A percentile compares a stretch with the other conserved stretches of the same genome.
phyloP scores from a whole-genome alignment of 441 rosid genomes.

The Daphne laureola region DNA sequence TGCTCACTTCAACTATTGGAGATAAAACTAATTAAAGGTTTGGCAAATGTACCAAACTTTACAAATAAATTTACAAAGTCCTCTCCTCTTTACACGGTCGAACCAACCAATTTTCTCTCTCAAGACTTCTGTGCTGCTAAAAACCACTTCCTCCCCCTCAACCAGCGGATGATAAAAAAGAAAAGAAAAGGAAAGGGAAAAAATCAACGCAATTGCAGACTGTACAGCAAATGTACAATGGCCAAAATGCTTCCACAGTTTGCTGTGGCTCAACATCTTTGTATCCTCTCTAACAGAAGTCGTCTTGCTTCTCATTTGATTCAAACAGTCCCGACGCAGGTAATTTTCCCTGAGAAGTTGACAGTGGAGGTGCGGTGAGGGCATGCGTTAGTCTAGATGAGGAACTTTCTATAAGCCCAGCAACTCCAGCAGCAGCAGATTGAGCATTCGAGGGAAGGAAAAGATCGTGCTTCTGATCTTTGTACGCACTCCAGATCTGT shows the following conservation, averaged over 20 bases:
- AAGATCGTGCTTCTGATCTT: slow-evolving; percentile 96
- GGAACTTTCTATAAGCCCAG: slow-evolving; percentile 88
- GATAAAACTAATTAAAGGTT: background rate
- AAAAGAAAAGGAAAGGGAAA: background rate
- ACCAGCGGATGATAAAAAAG: background rate
- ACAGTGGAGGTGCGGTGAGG: slow-evolving; percentile 72
- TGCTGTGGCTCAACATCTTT: slow-evolving; percentile 7
- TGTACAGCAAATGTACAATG: slow-evolving; percentile 36
- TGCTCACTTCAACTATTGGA: slow-evolving; percentile 1
- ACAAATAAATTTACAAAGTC: slow-evolving; percentile 21
- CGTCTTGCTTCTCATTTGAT: slow-evolving; percentile 29
- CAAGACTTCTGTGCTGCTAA: slow-evolving; percentile 4
- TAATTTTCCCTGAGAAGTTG: slow-evolving; percentile 26
- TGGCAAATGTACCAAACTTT: background rate
- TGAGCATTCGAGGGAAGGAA: slow-evolving; percentile 96
- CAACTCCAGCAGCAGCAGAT: slow-evolving; percentile 92
- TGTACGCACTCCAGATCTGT: slow-evolving; percentile 94
- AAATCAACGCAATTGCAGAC: slow-evolving; percentile 9
- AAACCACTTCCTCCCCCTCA: background rate
- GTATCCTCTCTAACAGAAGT: slow-evolving; percentile 18
- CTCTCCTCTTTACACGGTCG: slow-evolving; percentile 14
- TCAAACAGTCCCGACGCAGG: slow-evolving; percentile 23
- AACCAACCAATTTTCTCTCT: slow-evolving; percentile 12
- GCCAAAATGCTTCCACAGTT: slow-evolving; percentile 6
- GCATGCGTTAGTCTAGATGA: slow-evolving; percentile 73